Evolutionary conservation across 2,329 filamentous ascomycete species (phyloP).

Genomic region (Scedosporium aurantiacum): DNA sequence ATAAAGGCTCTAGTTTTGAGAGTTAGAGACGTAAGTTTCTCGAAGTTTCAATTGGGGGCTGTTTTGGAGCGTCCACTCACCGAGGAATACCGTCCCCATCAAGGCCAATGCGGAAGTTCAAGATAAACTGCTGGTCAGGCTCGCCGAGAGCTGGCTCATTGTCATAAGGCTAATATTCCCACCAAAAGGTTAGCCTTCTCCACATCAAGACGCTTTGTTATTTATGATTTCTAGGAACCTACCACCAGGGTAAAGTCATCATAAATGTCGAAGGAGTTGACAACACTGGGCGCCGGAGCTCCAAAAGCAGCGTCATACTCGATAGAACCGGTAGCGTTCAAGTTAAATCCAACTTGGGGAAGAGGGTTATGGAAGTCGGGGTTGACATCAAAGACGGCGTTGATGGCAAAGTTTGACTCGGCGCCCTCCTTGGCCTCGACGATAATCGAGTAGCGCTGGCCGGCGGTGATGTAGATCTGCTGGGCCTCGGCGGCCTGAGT

Average conservation of each 20-base stretch:
- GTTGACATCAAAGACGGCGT: constrained; percentile 33
- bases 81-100: constrained; percentile 53
- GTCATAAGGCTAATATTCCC: constrained; percentile 39
- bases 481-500: constrained; percentile 23
- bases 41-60: not conserved
- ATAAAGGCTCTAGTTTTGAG: constrained; percentile 31
- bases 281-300: constrained; percentile 17
- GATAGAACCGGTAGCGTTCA: constrained; percentile 33
- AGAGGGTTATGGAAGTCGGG: constrained; percentile 19
- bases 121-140: constrained; percentile 42
- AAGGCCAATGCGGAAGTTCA: constrained; percentile 47
- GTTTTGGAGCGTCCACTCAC: constrained; percentile 15
- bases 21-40: not conserved
- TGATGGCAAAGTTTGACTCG: constrained; percentile 29
- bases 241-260: constrained; percentile 58
- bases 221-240: constrained; percentile 13
- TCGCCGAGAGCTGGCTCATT: constrained; percentile 42
- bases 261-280: constrained; percentile 48
- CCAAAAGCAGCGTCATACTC: constrained; percentile 21
- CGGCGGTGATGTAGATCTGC: constrained; percentile 29
- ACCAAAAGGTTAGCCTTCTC: not conserved
- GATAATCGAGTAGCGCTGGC: constrained; percentile 36
- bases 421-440: constrained; percentile 26
- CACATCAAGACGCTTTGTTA: not conserved
- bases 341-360: constrained; percentile 16